Conservation (phyloP, 768 basidiomycete genomes). For the Suillus plorans region DNA sequence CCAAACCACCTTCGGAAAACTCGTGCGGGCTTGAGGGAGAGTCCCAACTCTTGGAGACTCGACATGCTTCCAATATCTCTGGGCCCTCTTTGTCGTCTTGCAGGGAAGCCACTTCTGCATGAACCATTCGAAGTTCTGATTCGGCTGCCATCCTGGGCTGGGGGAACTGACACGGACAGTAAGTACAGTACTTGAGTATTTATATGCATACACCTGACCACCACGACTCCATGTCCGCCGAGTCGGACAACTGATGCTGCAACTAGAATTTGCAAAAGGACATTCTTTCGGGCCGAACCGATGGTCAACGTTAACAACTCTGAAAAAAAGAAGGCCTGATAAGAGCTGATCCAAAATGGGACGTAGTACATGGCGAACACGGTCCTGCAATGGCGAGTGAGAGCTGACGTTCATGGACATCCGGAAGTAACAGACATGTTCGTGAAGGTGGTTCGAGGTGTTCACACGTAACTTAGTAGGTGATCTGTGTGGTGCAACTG, state of each 20-base stretch:
- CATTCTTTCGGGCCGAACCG: not conserved
- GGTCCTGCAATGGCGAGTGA: too few species aligned
- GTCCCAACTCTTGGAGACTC: not conserved
- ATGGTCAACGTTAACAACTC: too few species aligned
- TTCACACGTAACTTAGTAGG: too few species aligned
- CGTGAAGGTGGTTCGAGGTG: not conserved
- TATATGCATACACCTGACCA: not conserved
- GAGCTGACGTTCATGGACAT: too few species aligned
- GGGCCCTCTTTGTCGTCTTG: not conserved
- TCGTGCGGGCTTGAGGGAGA: not conserved
- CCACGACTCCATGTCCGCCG: not conserved
- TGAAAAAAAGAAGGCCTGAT: conserved; percentile 1
- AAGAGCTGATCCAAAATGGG: conserved; percentile 24
- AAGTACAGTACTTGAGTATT: not conserved
- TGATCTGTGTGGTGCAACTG: not conserved
- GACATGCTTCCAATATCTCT: not conserved
- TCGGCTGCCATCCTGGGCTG: not conserved
- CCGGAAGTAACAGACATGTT: too few species aligned
- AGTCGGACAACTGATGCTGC: not conserved
- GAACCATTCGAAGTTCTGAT: not conserved
- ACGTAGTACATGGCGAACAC: conserved; percentile 29
- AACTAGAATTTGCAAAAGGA: not conserved
- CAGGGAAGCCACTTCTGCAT: not conserved
- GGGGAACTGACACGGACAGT: not conserved
- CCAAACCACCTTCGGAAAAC: not conserved